Base-by-base conservation (phyloP, 345 rosid genomes). In the Crucihimalaya himalaica region DNA sequence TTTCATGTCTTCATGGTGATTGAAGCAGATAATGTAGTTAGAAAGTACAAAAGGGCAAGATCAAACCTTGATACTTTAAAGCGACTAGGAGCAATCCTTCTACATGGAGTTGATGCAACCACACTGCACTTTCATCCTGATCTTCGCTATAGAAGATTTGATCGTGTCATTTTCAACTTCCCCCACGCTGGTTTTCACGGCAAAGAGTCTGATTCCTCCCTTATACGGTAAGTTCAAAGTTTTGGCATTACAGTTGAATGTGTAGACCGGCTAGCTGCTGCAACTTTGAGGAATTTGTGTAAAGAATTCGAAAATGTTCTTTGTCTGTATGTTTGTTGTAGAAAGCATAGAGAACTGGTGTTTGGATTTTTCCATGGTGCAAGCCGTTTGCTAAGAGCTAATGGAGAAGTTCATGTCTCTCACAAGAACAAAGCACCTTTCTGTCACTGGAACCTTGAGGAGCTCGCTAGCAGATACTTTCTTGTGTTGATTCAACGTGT, bases 181-280 rank as follows among this genome's bases (percentile, higher is more conserved):
- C 96, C 96, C 8, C 90, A 86, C 42, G 89, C 89, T 0, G 96
- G 89, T 20, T 89, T 87, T 68, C 23, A 75, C 8, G 76, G 90
- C 39, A 84, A 39, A 70, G 78, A 78, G 31, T 12, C 46, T 63
- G 9, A 0, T 66, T 6, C 1, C 4, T 1, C 71, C 56, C 66
- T 64, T 45, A 87, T 84, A 37, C 8, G 15, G 90, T 86, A 46
- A 74, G 76, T n/a, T 42, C 25, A n/a, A n/a, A 15, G 28, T 34
- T 68, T 32, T 31, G 19, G 29, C 5, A 0, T 28, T 63, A 40
- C 8, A 6, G n/a, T 20, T 72, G 29, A 23, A 1, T 37, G 40
- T 57, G 13, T 42, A 8, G 5, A 8, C 10, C 3, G 1, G 47
- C 15, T 32, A 32, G 37, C 10, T 70, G 29, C 42, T 68, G 53